Base-by-base conservation (phyloP, 2,329 filamentous ascomycete genomes). In the Ophiocordyceps camponoti-leonardi region DNA sequence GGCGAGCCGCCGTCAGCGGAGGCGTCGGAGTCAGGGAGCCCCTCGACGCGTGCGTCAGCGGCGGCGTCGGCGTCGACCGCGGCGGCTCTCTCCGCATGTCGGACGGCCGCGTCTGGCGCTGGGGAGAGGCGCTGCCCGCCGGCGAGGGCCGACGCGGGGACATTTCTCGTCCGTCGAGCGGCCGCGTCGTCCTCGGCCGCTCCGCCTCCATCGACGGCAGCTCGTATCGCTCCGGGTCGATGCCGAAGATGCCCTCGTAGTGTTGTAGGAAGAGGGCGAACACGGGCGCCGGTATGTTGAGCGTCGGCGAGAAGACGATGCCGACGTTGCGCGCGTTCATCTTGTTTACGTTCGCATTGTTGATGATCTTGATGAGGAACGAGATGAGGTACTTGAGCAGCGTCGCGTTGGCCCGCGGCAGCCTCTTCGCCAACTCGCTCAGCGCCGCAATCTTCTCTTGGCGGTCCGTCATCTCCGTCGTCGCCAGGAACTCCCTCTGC, bases 291-390 rank as follows among this genome's bases (percentile, higher is more conserved):
- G 92, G 90, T 41, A 98, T 94, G 61, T 96, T 96, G 45, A 98
- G 73, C 0, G 92, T 96, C 0, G 92, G 92, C 16, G 92, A 94
- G 62, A 98, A 98, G 47, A 98, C 90, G 54, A 98, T 96, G 51
- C 92, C 90, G 46, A 98, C 86, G 57, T 98, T 98, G 52, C 90
- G 81, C 45, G 95, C 85, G 12, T 85, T 95, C 92, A 98, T 98
- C 71, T 95, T 96, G 68, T 98, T 98, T 50, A 83, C 70, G 54
- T 85, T 81, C 7, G 86, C 72, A 54, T 95, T 87, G 62, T 92
- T 87, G 57, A 95, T 86, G 54, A 98, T 90, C 56, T 83, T 82
- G 58, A 94, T 86, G 54, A 98, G 66, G 65, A 94, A 95, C 4
- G 83, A 78, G 43, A 90, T 85, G 46, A 98, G 68, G 50, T 93